phyloP scores from a whole-genome alignment of 768 basidiomycete species.

The Ramaria rubella region DNA sequence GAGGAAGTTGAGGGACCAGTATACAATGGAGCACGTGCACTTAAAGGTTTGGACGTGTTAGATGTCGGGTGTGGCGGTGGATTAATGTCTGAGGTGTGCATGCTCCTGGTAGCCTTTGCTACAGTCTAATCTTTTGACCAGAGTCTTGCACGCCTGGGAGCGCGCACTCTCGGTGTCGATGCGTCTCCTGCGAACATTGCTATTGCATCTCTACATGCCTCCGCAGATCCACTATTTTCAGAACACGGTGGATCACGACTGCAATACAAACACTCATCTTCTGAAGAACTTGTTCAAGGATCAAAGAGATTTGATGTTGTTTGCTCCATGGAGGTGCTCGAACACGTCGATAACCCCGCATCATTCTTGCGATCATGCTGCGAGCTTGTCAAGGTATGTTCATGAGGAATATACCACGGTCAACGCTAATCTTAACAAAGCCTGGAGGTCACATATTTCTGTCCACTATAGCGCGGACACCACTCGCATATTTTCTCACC shows the following conservation, averaged over 20 bases:
- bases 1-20: constrained; percentile 36
- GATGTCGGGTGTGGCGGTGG: constrained; percentile 98
- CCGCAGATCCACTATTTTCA: constrained; percentile 60
- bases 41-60: constrained; percentile 66
- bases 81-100: constrained; percentile 75
- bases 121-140: constrained; percentile 23
- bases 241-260: constrained; percentile 29
- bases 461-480: constrained; percentile 88
- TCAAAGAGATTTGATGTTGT: constrained; percentile 79
- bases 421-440: constrained; percentile 34
- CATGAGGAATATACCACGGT: background rate
- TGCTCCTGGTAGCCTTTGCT: background rate
- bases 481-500: constrained; percentile 62
- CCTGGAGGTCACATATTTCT: constrained; percentile 95
- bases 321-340: constrained; percentile 95
- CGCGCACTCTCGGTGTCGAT: constrained; percentile 85
- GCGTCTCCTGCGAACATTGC: constrained; percentile 82
- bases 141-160: constrained; percentile 86
- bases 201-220: constrained; percentile 78
- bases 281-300: constrained; percentile 64
- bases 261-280: constrained; percentile 64
- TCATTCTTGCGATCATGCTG: constrained; percentile 78
- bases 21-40: constrained; percentile 28
- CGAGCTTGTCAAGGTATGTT: constrained; percentile 72
- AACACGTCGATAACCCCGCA: constrained; percentile 92